These are phyloP conservation scores for Syzygium jambos DNA, from an alignment of 345 rosid genomes.

Conservation along the genomic window DNA sequence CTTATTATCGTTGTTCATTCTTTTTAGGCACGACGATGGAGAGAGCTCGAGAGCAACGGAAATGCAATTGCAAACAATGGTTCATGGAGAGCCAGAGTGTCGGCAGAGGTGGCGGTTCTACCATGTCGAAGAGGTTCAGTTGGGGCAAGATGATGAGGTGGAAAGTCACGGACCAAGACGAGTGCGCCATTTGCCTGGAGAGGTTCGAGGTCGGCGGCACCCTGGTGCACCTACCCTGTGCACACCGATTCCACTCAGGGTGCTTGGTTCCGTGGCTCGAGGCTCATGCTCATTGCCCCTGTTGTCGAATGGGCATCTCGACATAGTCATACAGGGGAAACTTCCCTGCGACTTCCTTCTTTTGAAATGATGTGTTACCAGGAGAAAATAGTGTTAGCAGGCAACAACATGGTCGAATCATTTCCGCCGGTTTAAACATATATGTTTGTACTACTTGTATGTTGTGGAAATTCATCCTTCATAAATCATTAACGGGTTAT, in stretches of 20 bases:
- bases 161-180: conserved; percentile 45
- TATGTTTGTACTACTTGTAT: background rate
- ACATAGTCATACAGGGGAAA: background rate
- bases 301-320: conserved; percentile 32
- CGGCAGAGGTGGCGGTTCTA: conserved; percentile 7
- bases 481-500: background rate
- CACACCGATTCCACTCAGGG: conserved; percentile 51
- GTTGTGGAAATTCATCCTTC: background rate
- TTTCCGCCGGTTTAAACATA: background rate
- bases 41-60: background rate
- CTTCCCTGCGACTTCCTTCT: background rate
- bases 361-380: background rate
- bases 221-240: conserved; percentile 50
- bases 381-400: background rate
- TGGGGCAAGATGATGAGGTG: conserved; percentile 42
- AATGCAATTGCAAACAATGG: background rate
- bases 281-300: conserved; percentile 56
- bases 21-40: background rate
- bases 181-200: conserved; percentile 68
- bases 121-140: conserved; percentile 18
- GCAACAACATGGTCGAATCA: background rate
- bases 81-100: conserved; percentile 22
- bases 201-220: conserved; percentile 41
- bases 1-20: background rate
- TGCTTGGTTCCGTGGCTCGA: conserved; percentile 73